Evolutionary conservation across 208 protist genomes (phyloP).

Genomic region (Trypanosoma vivax): DNA sequence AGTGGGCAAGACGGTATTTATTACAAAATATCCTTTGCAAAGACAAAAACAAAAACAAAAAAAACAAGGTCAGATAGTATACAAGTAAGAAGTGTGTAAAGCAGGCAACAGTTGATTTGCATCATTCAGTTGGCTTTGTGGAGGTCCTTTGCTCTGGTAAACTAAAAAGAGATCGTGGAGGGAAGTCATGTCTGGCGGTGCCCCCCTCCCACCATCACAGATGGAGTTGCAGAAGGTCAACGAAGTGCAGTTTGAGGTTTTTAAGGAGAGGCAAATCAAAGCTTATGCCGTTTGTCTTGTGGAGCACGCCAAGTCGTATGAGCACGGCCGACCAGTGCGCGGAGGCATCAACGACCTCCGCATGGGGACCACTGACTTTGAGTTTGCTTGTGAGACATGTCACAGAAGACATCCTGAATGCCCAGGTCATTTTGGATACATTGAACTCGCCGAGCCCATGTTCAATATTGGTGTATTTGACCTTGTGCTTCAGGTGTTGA

Average conservation of each 20-base stretch:
- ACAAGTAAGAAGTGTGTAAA: no score
- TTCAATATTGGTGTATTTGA: slow-evolving; percentile 97
- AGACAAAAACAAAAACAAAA: no score
- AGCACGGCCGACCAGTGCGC: slow-evolving; percentile 67
- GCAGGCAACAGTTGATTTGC: background rate
- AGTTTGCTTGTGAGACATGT: slow-evolving; percentile 82
- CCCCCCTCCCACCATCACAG: slow-evolving; percentile 66
- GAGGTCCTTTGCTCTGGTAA: no score
- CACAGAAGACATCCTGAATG: slow-evolving; percentile 72
- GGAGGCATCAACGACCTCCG: slow-evolving; percentile 86
- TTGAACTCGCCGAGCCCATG: slow-evolving; percentile 96
- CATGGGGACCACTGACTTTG: slow-evolving; percentile 84
- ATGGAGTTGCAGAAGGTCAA: slow-evolving; percentile 72
- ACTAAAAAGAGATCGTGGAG: background rate
- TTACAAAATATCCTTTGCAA: no score
- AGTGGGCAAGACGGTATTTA: no score
- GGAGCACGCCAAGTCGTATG: slow-evolving; percentile 82
- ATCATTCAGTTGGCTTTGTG: background rate
- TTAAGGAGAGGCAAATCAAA: slow-evolving; percentile 84
- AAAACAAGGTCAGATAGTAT: no score
- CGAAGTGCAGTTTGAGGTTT: slow-evolving; percentile 82
- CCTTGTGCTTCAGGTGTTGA: slow-evolving; percentile 91
- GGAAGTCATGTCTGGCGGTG: slow-evolving; percentile 69
- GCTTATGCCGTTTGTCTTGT: slow-evolving; percentile 80
- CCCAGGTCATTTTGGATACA: slow-evolving; percentile 99